phyloP scores from a whole-genome alignment of 768 basidiomycete species.

The Sarcodon aspratus region DNA sequence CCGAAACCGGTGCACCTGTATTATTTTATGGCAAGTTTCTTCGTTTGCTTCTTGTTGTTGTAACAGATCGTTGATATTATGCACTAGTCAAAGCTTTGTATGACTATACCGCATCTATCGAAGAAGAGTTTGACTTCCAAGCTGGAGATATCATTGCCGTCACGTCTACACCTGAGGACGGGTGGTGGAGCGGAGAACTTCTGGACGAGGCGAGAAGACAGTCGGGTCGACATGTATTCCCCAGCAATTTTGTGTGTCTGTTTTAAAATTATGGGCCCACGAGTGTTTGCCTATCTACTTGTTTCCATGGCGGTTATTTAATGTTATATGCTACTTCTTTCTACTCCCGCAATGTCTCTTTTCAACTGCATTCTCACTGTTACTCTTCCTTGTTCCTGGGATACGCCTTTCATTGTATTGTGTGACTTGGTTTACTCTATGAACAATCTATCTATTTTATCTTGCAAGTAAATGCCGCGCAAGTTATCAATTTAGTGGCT shows the following conservation, averaged over 20 bases:
- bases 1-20: conserved; percentile 73
- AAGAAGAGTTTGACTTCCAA: conserved; percentile 96
- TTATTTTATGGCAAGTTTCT: conserved; percentile 71
- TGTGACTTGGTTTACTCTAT: no score
- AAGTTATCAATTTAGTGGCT: no score
- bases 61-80: conserved; percentile 3
- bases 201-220: conserved; percentile 67
- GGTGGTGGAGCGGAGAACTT: conserved; percentile 94
- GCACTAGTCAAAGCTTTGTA: conserved; percentile 76
- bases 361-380: no score
- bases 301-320: no score
- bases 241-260: conserved; percentile 79
- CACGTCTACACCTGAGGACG: conserved; percentile 87
- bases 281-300: no score
- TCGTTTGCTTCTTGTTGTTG: not conserved
- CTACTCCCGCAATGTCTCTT: no score
- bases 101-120: conserved; percentile 74
- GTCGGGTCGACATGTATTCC: conserved; percentile 69
- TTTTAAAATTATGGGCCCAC: conserved; percentile 29
- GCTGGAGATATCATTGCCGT: conserved; percentile 93
- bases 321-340: no score
- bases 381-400: no score
- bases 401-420: no score
- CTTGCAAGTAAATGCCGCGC: no score
- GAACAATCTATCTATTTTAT: no score